Percentiles rank a stretch among this genome's conserved stretches.
These are phyloP conservation scores for Ceriops tagal DNA, from an alignment of 345 rosid genomes.

Conservation along the genomic window DNA sequence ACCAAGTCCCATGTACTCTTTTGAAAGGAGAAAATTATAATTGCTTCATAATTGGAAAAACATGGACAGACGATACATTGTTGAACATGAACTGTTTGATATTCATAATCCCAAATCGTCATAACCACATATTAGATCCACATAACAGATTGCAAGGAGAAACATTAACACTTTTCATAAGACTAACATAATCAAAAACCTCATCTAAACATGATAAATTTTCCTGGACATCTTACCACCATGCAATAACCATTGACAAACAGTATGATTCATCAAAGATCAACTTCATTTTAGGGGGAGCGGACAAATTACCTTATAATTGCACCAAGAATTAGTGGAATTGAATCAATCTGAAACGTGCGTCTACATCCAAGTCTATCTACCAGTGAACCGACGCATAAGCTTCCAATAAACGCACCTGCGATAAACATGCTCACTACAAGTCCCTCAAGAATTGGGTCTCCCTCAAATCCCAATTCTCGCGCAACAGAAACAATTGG, in stretches of 20 bases:
- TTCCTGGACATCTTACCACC: background rate
- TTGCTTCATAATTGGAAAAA: background rate
- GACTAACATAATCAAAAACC: background rate
- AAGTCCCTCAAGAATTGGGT: slow-evolving; percentile 64
- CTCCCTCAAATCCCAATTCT: slow-evolving; percentile 72
- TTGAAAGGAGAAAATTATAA: no score
- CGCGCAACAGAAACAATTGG: slow-evolving; percentile 68
- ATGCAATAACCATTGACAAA: no score
- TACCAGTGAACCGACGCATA: slow-evolving; percentile 49
- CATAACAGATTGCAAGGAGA: background rate
- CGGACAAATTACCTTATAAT: slow-evolving; percentile 41
- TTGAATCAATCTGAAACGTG: slow-evolving; percentile 56
- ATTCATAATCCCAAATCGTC: background rate
- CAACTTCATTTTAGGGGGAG: no score
- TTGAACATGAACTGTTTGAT: background rate
- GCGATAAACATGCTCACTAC: slow-evolving; percentile 79
- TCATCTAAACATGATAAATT: background rate
- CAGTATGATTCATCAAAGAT: no score
- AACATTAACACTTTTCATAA: background rate
- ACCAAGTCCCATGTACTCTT: no score
- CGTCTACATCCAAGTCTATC: slow-evolving; percentile 69
- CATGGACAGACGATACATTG: background rate
- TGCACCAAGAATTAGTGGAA: slow-evolving; percentile 67
- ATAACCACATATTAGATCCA: background rate
- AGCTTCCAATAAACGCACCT: slow-evolving; percentile 77